Evolutionary conservation across 2,329 filamentous ascomycete genomes (phyloP), one percentile per base, ranked within the genome.

Genomic region (Trichophyton schoenleinii): DNA sequence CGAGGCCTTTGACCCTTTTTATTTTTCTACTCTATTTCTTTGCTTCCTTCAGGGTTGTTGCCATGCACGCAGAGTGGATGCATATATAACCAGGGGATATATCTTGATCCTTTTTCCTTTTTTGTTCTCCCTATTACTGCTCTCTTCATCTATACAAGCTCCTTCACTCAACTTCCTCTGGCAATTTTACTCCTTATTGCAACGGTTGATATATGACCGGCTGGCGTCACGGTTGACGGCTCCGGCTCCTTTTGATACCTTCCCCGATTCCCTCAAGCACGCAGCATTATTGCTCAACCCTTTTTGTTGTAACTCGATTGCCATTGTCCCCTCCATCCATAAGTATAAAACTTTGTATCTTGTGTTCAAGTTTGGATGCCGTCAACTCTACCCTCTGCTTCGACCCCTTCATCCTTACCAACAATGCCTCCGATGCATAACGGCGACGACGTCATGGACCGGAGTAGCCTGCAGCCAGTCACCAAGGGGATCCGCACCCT

Each of bases 351-450:
- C 9, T 25, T 52, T 38, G 34, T 9, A 18, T 2, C 20, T 9
- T 9, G 46, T 22, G 46, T 22, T 53, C 25, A 13, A 18, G 22
- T 31, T 53, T 53, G 49, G 28, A 53, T 53, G 49, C 49, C 49
- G 49, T 53, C 49, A 15, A 25, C 49, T 34, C 28, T 31, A 31
- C 22, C 49, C 8, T 34, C 22, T n/a, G 28, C 13, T 13, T 53
- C 41, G 41, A 20, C 22, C 13, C 49, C 49, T 53, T 53, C 49
- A 53, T 31, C 28, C 20, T 22, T 34, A 25, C 28, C 25, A 49
- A 49, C 58, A 25, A 62, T 62, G 61, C 25, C 58, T 55, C 53
- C 59, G 53, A 59, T 38, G 48, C 57, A 53, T 38, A 63, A 62
- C 41, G 58, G 59, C 2, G 34, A 31, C 31, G 3, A 28, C 38